phyloP scores from a whole-genome alignment of 2,329 filamentous ascomycete genomes.

The Alternaria sp. region DNA sequence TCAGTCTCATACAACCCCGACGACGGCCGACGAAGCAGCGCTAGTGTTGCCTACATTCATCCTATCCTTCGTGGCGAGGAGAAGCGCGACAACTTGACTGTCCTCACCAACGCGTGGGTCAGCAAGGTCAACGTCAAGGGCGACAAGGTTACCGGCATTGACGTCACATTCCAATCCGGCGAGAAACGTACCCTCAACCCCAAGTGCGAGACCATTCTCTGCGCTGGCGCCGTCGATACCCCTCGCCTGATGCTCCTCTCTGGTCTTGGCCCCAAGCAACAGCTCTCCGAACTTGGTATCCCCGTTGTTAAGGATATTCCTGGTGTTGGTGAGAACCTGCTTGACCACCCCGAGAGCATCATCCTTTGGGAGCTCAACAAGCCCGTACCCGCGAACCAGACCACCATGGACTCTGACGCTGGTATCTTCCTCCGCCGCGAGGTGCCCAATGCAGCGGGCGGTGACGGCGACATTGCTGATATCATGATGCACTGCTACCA shows the following conservation, averaged over 20 bases:
- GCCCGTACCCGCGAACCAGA: conserved; percentile 80
- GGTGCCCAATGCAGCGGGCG: conserved; percentile 70
- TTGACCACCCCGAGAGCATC: conserved; percentile 72
- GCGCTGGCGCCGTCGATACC: conserved; percentile 82
- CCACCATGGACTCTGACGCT: conserved; percentile 90
- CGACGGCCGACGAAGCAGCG: conserved; percentile 82
- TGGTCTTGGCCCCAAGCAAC: conserved; percentile 59
- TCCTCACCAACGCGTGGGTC: conserved; percentile 89
- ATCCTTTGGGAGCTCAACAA: conserved; percentile 83
- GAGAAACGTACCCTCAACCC: conserved; percentile 65
- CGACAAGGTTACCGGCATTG: conserved; percentile 76
- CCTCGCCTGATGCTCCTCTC: conserved; percentile 70
- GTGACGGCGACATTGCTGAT: conserved; percentile 80
- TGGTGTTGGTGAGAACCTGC: conserved; percentile 70
- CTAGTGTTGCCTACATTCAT: conserved; percentile 92
- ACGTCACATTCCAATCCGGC: conserved; percentile 71
- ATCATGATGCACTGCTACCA: conserved; percentile 98
- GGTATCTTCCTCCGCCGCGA: conserved; percentile 88
- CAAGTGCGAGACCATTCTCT: conserved; percentile 80
- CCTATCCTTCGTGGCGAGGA: conserved; percentile 86
- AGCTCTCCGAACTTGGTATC: conserved; percentile 58
- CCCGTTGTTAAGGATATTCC: conserved; percentile 68
- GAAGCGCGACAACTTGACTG: conserved; percentile 81
- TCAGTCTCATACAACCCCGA: conserved; percentile 92
- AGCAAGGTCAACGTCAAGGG: conserved; percentile 78